Evolutionary conservation across 2,329 filamentous ascomycete genomes (phyloP).

Genomic region (Oidium heveae): DNA sequence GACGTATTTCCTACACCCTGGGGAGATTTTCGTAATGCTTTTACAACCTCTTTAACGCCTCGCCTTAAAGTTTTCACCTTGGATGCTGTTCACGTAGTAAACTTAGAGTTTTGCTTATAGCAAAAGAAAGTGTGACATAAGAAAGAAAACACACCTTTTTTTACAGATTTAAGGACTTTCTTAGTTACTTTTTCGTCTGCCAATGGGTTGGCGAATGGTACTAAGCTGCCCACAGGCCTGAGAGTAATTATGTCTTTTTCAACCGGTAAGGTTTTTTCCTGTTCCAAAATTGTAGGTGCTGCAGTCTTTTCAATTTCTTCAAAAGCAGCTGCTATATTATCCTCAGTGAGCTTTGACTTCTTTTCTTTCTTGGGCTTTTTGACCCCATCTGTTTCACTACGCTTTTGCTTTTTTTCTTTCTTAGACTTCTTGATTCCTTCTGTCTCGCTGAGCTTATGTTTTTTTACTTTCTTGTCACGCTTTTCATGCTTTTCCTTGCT

Average conservation of each 20-base stretch:
- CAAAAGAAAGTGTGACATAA: not conserved
- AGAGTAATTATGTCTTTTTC: slow-evolving; percentile 15
- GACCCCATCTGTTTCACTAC: slow-evolving; percentile 18
- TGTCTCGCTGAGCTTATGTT: slow-evolving; percentile 34
- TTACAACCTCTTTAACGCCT: slow-evolving; percentile 97
- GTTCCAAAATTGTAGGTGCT: slow-evolving; percentile 11
- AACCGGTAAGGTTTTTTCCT: slow-evolving; percentile 12
- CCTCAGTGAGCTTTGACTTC: slow-evolving; percentile 18
- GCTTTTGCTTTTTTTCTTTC: slow-evolving; percentile 25
- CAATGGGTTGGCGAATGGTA: slow-evolving; percentile 63
- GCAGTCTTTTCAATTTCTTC: slow-evolving; percentile 34
- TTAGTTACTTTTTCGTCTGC: slow-evolving; percentile 52
- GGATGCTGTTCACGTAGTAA: slow-evolving; percentile 37
- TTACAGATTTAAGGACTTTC: slow-evolving; percentile 38
- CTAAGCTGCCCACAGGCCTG: slow-evolving; percentile 33
- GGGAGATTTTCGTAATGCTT: slow-evolving; percentile 82
- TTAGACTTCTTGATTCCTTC: slow-evolving; percentile 21
- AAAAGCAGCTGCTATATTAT: slow-evolving; percentile 31
- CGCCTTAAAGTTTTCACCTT: slow-evolving; percentile 91
- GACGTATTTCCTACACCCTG: slow-evolving; percentile 37
- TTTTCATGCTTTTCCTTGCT: slow-evolving; percentile 13
- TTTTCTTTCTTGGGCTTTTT: slow-evolving; percentile 20
- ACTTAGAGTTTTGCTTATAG: slow-evolving; percentile 3
- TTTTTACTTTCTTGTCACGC: slow-evolving; percentile 31
- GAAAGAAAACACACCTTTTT: slow-evolving; percentile 22